Evolutionary conservation across 2,329 filamentous ascomycete species (phyloP), one percentile per base, ranked within the genome.

Genomic region (Ophiostoma montium): DNA sequence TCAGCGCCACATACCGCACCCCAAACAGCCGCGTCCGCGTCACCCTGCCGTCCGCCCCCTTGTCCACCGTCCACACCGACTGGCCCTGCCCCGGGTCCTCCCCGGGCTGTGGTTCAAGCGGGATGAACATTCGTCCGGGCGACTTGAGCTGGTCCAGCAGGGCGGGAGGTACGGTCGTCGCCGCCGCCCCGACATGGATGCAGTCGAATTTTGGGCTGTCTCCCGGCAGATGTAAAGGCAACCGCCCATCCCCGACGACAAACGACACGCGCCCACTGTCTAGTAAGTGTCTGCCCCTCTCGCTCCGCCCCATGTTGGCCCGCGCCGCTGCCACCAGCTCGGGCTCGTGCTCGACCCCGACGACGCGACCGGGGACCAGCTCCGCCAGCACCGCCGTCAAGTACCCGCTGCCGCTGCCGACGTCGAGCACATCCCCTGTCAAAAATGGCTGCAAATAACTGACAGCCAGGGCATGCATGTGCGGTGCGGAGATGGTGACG

Each of bases 111-210:
- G 85, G 85, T 48, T 82, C 77, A 2, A 90, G 78, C 0, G 85
- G 85, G 11, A 92, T 84, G 61, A 92, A 90, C 65, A 92, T 72
- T 55, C 84, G 72, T 0, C 92, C 92, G 0, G 90, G 90, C 3
- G 75, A 68, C 54, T 78, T 79, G 56, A 98, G 67, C 68, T 96
- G 92, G 30, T 80, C 75, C 42, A 94, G 66, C 55, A 96, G 65
- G 52, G 76, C 74, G 16, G 75, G 61, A 61, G 94, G 89, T 49
- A 94, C 66, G 59, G 79, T 75, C 21, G 68, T 74, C 0, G 90
- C 90, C 8, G 87, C 85, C 0, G 92, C 92, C 0, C 92, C 92
- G 3, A 96, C 92, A 62, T 96, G 92, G 52, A 98, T 96, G 2
- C 85, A 89, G 71, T 96, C 87, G 72, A 90, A 98, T 5, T n/a